Conservation (phyloP, 78 protist genomes). For the Pigoraptor vietnamica region DNA sequence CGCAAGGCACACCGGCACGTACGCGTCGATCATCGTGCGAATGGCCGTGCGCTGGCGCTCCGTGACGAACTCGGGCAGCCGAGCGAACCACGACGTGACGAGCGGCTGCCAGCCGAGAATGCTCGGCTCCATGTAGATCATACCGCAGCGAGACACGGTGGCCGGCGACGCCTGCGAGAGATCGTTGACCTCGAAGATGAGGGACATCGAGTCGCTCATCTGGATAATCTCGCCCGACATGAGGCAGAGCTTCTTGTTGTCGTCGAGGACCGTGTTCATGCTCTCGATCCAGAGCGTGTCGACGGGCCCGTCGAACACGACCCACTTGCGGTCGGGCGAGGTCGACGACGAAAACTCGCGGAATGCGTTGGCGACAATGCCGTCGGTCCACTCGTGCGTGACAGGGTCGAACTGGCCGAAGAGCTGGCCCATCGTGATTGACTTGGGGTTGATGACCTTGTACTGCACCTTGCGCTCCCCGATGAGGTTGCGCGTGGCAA, state of each 20-base stretch:
- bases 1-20: slow-evolving; percentile 10
- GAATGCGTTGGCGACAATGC: slow-evolving; percentile 38
- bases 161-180: slow-evolving; percentile 73
- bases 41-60: background rate
- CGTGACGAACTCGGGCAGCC: slow-evolving; percentile 1
- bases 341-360: background rate
- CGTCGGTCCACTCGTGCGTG: slow-evolving; percentile 67
- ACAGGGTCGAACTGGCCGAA: slow-evolving; percentile 53
- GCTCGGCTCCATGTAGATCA: slow-evolving; percentile 59
- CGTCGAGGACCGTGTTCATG: slow-evolving; percentile 72
- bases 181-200: slow-evolving; percentile 64
- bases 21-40: slow-evolving; percentile 8
- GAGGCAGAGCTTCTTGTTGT: slow-evolving; percentile 79
- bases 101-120: slow-evolving; percentile 47
- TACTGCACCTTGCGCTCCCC: background rate
- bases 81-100: background rate
- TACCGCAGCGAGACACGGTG: slow-evolving; percentile 74
- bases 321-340: slow-evolving; percentile 35
- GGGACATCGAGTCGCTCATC: slow-evolving; percentile 34
- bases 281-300: slow-evolving; percentile 72
- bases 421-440: slow-evolving; percentile 50
- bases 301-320: slow-evolving; percentile 70
- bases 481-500: background rate
- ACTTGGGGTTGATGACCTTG: slow-evolving; percentile 47
- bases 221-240: slow-evolving; percentile 60